These are phyloP conservation scores for Rhodotorula graminis DNA, from an alignment of 768 basidiomycete species.

Conservation along the genomic window DNA sequence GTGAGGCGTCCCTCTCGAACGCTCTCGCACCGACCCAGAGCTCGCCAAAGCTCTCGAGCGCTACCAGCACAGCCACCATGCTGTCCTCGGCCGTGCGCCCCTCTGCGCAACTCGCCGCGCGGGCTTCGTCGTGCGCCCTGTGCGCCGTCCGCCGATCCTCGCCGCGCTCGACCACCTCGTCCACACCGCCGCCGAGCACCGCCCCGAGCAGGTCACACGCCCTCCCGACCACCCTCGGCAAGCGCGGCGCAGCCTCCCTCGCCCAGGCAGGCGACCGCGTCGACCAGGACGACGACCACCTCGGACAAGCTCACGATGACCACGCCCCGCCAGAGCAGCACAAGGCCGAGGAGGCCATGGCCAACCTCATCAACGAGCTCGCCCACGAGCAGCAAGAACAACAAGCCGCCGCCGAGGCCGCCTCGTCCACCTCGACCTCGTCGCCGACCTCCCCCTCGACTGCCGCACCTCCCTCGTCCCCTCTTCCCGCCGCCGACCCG, in stretches of 20 bases:
- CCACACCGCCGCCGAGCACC: no score
- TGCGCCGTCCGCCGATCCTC: background rate
- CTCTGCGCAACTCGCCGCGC: background rate
- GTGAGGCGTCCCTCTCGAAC: no score
- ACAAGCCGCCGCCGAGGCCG: background rate
- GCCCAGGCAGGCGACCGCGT: slow-evolving; percentile 3
- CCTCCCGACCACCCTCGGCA: no score
- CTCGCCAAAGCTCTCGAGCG: no score
- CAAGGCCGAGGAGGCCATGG: background rate
- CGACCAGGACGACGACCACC: background rate
- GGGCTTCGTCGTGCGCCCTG: background rate
- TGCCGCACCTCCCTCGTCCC: background rate
- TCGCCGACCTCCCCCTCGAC: background rate
- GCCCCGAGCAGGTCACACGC: background rate
- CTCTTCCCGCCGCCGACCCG: background rate
- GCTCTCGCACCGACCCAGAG: no score
- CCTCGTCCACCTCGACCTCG: no score
- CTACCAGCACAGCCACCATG: background rate
- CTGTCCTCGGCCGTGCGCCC: background rate
- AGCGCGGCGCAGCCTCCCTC: background rate
- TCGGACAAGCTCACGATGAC: background rate
- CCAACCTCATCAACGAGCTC: background rate
- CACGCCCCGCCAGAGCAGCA: background rate
- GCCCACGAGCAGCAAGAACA: background rate
- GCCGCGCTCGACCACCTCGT: background rate